phyloP scores from a whole-genome alignment of 2,329 filamentous ascomycete species.

The Fusarium nygamai region DNA sequence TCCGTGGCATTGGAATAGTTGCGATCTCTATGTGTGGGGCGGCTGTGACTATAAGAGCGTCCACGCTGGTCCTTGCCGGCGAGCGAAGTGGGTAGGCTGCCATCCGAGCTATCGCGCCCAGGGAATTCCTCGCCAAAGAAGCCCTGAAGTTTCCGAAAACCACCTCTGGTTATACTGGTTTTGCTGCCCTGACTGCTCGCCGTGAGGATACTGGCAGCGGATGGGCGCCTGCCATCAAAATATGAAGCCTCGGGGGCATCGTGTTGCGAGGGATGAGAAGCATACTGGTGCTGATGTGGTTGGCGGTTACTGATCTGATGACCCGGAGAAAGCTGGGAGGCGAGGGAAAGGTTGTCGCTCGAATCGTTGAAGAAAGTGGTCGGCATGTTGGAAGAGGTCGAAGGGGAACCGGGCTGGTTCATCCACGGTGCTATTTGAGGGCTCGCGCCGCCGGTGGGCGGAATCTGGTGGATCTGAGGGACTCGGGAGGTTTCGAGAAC shows the following conservation, averaged over 20 bases:
- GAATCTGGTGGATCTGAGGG: constrained; percentile 64
- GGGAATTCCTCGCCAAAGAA: constrained; percentile 94
- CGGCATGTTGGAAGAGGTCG: constrained; percentile 52
- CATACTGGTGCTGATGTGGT: constrained; percentile 50
- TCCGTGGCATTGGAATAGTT: constrained; percentile 84
- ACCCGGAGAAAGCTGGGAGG: constrained; percentile 75
- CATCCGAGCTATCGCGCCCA: constrained; percentile 77
- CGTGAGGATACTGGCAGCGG: constrained; percentile 81
- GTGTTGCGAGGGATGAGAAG: constrained; percentile 46
- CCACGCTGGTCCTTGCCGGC: constrained; percentile 68
- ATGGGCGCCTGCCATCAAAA: constrained; percentile 83
- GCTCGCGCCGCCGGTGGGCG: constrained; percentile 62
- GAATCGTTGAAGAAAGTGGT: constrained; percentile 80
- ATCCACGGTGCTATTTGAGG: constrained; percentile 70
- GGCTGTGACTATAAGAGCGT: constrained; percentile 69
- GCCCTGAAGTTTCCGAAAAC: constrained; percentile 85
- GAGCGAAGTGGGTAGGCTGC: constrained; percentile 64
- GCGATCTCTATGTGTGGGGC: constrained; percentile 71
- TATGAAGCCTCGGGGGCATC: constrained; percentile 71
- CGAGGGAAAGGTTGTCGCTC: constrained; percentile 71
- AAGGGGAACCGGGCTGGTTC: constrained; percentile 53
- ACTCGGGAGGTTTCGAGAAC: constrained; percentile 71
- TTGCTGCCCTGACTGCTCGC: constrained; percentile 87
- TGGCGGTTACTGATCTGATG: constrained; percentile 58
- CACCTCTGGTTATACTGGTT: constrained; percentile 74